Evolutionary conservation across 495 filamentous ascomycete genomes (phyloP).

Genomic region (Penicillium silybi): DNA sequence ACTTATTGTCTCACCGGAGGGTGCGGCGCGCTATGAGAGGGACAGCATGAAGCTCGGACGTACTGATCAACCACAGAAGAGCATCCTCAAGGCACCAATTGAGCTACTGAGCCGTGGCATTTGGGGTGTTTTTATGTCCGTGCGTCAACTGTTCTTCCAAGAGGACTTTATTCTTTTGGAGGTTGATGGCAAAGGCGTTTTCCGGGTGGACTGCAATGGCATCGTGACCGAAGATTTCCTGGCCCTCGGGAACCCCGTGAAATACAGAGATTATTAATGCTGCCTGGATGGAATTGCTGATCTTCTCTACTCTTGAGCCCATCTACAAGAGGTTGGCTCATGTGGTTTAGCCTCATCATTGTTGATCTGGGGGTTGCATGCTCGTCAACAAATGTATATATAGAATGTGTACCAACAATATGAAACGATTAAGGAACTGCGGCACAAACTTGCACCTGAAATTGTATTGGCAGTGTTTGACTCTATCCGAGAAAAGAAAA

Average conservation of each 20-base stretch:
- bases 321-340: not conserved
- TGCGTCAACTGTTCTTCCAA: slow-evolving; percentile 42
- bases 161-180: slow-evolving; percentile 46
- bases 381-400: not conserved
- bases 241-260: slow-evolving; percentile 25
- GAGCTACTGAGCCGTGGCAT: slow-evolving; percentile 30
- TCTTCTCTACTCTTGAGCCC: not conserved
- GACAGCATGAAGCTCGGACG: slow-evolving; percentile 18
- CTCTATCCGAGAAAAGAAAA: not conserved
- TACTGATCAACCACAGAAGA: slow-evolving; percentile 12
- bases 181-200: slow-evolving; percentile 36
- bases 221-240: slow-evolving; percentile 37
- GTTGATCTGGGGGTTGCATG: not conserved
- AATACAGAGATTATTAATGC: not conserved
- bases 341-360: not conserved
- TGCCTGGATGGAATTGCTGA: not conserved
- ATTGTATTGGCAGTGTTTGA: not conserved
- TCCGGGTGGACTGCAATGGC: slow-evolving; percentile 40
- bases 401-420: not conserved
- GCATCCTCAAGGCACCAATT: slow-evolving; percentile 37
- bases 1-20: slow-evolving; percentile 15
- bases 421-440: not conserved
- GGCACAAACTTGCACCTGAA: not conserved
- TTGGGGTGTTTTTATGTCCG: slow-evolving; percentile 34
- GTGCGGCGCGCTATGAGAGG: slow-evolving; percentile 18